These are phyloP conservation scores for Zelonia costaricensis DNA, from an alignment of 208 protist genomes.

Conservation along the genomic window DNA sequence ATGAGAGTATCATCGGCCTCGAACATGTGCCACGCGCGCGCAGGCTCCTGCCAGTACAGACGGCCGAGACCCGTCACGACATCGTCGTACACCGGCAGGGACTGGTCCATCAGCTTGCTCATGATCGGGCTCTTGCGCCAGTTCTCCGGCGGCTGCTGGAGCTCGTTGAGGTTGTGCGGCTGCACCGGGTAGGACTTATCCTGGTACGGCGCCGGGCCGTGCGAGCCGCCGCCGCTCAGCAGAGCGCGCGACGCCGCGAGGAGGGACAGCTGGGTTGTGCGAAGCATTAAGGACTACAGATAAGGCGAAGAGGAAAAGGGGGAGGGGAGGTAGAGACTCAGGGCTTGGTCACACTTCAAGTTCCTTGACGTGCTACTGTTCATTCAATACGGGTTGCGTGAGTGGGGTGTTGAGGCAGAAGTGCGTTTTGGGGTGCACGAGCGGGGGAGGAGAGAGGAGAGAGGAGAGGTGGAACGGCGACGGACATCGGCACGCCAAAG, in stretches of 20 bases:
- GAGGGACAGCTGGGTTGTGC: slow-evolving; percentile 66
- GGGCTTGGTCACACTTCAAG: slow-evolving; percentile 19
- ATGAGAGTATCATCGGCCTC: slow-evolving; percentile 90
- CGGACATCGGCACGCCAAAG: too few relatives aligned
- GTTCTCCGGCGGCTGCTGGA: slow-evolving; percentile 74
- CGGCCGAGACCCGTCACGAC: slow-evolving; percentile 77
- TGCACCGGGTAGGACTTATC: slow-evolving; percentile 86
- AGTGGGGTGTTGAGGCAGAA: too few relatives aligned
- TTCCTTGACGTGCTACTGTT: slow-evolving; percentile 9
- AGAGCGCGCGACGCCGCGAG: slow-evolving; percentile 66
- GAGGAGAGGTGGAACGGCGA: too few relatives aligned
- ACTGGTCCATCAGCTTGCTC: slow-evolving; percentile 90
- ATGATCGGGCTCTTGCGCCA: slow-evolving; percentile 88
- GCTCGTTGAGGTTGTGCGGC: slow-evolving; percentile 78
- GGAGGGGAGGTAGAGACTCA: slow-evolving; percentile 5
- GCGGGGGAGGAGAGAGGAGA: too few relatives aligned
- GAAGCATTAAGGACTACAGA: slow-evolving; percentile 53
- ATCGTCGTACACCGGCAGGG: slow-evolving; percentile 87
- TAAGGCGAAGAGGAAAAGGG: background rate
- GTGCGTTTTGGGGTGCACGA: too few relatives aligned
- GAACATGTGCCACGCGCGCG: slow-evolving; percentile 84
- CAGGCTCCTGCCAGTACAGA: slow-evolving; percentile 89
- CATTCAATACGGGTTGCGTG: background rate
- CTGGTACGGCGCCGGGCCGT: slow-evolving; percentile 79
- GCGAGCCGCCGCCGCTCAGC: slow-evolving; percentile 46